Conservation (phyloP, 2,329 filamentous ascomycete species). For the Thielaviopsis musarum region DNA sequence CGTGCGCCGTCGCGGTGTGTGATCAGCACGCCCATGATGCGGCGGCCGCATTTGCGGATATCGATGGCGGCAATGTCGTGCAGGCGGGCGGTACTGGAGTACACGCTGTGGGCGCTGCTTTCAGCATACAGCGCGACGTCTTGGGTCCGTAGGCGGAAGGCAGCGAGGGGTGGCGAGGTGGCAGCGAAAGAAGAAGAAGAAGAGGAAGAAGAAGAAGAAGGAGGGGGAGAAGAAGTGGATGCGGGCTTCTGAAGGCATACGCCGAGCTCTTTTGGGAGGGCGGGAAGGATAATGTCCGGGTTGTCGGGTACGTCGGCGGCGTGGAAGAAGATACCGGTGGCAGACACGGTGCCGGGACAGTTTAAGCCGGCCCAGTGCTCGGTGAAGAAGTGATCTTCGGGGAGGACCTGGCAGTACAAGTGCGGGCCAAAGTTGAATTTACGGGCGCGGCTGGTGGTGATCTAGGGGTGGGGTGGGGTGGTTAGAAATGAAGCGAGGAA, state of each 20-base stretch:
- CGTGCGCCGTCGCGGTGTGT: constrained; percentile 4
- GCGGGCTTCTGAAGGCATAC: background rate
- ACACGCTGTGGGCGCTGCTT: constrained; percentile 6
- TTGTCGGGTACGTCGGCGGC: constrained; percentile 6
- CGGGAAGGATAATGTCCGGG: constrained; percentile 1
- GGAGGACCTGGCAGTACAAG: constrained; percentile 6
- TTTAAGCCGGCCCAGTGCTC: constrained; percentile 7
- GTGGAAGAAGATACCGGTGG: constrained; percentile 9
- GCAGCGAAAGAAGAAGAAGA: background rate
- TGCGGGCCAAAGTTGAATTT: constrained; percentile 10
- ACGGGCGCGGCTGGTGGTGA: constrained; percentile 1
- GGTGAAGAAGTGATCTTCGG: constrained; percentile 10
- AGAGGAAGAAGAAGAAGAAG: background rate
- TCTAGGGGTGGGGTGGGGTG: background rate
- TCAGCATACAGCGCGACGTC: background rate
- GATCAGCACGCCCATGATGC: constrained; percentile 3
- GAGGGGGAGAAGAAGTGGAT: background rate
- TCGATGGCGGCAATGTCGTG: constrained; percentile 1
- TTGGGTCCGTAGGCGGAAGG: background rate
- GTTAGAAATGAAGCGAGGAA: background rate
- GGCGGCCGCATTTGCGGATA: background rate
- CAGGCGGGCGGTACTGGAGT: background rate
- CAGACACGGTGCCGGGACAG: constrained; percentile 1
- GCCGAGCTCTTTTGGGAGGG: constrained; percentile 8
- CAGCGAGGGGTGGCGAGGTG: background rate